Base-by-base conservation (phyloP, 2,329 filamentous ascomycete genomes). In the Monosporascus sp. region DNA sequence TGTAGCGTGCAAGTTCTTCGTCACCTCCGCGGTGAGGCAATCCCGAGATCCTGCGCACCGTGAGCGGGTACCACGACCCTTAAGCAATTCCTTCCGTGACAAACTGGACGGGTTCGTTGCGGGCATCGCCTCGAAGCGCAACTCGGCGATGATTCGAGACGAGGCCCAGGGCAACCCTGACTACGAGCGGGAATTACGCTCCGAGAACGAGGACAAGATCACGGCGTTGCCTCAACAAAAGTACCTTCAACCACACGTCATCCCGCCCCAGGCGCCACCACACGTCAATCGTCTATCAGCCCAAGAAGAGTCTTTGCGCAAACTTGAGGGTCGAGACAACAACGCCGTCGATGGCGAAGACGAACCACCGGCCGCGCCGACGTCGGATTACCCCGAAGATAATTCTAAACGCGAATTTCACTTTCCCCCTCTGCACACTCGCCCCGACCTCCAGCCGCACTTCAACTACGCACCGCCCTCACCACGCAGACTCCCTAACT, bases 1-100 rank as follows among this genome's bases (percentile, higher is more conserved):
- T 31, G 89, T 97, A 8, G 90, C 89, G 24, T 97, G 92, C 76
- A 92, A 96, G 69, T 97, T 97, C 76, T 97, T 91, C 72, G 89
- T 97, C 60, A 97, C 93, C 0, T 84, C 87, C 1, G 82, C 91
- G 7, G 87, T 88, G 61, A 77, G 86, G 51, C 71, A 73, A 50
- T 70, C 58, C 54, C 64, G 46, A 59, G 52, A 22, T 58, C 66
- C 47, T 64, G 63, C 7, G 60, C 68, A 43, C 68, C 61, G 61
- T 8, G 60, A 66, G 40, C 63, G 73, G 66, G 83, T 71, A 54
- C 77, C 83, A 50, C 71, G 86, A 64, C 87, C 86, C 3, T 78
- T 93, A 52, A 91, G 87, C 62, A 86, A 86, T 61, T 75, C 86
- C 62, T 86, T 96, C 61, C 89, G 95, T 67, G 90, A 95, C 71